These are phyloP conservation scores for Oryza nivara DNA, from an alignment of 176 grass and related monocot species.

Conservation along the genomic window DNA sequence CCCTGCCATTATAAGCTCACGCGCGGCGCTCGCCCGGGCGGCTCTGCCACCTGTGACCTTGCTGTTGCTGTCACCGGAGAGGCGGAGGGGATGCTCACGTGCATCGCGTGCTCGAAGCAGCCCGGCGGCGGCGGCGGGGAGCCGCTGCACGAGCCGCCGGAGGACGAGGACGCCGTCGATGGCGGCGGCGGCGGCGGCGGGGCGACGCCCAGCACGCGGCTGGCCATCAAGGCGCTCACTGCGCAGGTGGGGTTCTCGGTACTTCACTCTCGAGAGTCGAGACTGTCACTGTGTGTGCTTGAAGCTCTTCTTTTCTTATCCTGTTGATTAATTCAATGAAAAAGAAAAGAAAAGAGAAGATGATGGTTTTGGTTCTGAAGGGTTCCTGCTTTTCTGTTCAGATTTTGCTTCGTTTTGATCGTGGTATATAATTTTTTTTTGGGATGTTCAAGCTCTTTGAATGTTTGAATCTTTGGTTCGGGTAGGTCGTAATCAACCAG, in stretches of 20 bases:
- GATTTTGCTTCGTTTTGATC: neutral
- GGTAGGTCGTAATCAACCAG: conserved; percentile 30
- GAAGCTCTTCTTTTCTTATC: conserved; percentile 3
- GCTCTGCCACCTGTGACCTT: neutral
- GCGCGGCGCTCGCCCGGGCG: neutral
- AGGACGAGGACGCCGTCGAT: conserved; percentile 55
- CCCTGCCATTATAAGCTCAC: conserved; percentile 11
- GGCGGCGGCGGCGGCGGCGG: conserved; percentile 10
- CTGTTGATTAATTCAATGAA: neutral
- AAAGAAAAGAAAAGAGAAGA: neutral
- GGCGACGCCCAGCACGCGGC: conserved; percentile 70
- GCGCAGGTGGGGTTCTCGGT: conserved; percentile 45
- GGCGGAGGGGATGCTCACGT: conserved; percentile 73
- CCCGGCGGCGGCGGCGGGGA: conserved; percentile 35
- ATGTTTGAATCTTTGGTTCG: conserved; percentile 5
- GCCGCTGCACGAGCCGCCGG: conserved; percentile 59
- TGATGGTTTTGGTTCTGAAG: neutral
- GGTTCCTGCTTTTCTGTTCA: neutral
- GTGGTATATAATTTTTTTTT: neutral
- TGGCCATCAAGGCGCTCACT: conserved; percentile 91
- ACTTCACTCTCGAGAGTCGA: too few species aligned
- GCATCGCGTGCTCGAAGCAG: conserved; percentile 95
- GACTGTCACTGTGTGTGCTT: too few species aligned
- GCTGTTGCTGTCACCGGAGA: conserved; percentile 4
- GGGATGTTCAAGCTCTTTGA: neutral